Evolutionary conservation across 768 basidiomycete genomes (phyloP), one percentile per base, ranked within the genome.

Genomic region (Serpula lacrymans): DNA sequence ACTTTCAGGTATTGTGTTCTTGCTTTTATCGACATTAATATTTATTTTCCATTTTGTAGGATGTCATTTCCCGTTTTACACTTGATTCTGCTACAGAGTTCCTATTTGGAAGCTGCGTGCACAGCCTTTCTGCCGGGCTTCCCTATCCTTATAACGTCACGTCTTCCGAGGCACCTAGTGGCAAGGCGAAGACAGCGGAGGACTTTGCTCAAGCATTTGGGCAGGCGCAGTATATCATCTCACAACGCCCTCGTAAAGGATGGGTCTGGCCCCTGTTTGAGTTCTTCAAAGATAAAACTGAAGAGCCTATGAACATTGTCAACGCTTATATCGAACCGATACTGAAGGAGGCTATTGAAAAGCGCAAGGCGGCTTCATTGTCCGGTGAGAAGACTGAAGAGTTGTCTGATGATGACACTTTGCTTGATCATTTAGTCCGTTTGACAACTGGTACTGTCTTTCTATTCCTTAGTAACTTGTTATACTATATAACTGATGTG

Each of bases 21-120:
- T 29, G 33, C 21, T 14, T 29, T 37, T 31, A 3, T 10, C 35
- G 12, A 28, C 23, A 42, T 41, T 12, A 25, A 30, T 37, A 27
- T 37, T 37, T 12, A 3, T 39, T 13, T 11, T 24, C 31, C 32
- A 23, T 37, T 18, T 39, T 8, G 11, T 42, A 78, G 73, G 80
- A 81, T 49, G 59, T 79, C 3, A 73, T 80, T 52, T 72, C 69
- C 3, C 70, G 80, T 2, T 83, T 82, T 53, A 82, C 82, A 0
- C 70, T 84, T 17, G 83, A 85, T 60, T 70, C 78, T 2, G 80
- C 80, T 2, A 75, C 79, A 0, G 79, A 82, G 41, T 82, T 82
- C 51, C 69, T 85, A 25, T 82, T 84, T 39, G 81, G 81, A 3
- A 63, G 63, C 37, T 75, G 74, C 48, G 75, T 82, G 3, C 59